Evolutionary conservation across 2,329 filamentous ascomycete species (phyloP).

Genomic region (Septoria linicola): DNA sequence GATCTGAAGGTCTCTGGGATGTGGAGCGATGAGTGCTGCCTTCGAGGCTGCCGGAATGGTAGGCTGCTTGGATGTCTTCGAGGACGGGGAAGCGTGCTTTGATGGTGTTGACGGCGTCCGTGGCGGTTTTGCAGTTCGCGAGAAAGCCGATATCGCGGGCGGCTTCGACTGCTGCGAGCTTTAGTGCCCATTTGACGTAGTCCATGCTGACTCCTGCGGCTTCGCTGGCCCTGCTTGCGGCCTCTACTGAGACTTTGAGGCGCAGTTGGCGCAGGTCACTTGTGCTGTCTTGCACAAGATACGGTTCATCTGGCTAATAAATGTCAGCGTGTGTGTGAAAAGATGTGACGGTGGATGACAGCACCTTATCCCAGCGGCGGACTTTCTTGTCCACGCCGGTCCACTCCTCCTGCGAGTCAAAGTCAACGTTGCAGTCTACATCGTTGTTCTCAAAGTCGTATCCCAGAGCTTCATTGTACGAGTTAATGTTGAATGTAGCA

Average conservation of each 20-base stretch:
- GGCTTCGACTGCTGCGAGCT: constrained; percentile 10
- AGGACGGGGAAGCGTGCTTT: constrained; percentile 19
- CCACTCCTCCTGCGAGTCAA: constrained; percentile 13
- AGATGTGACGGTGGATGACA: too few relatives aligned
- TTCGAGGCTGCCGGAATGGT: constrained; percentile 8
- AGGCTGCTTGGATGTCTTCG: constrained; percentile 21
- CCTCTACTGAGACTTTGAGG: constrained; percentile 5
- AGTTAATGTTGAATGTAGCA: constrained; percentile 15
- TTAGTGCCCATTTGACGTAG: constrained; percentile 12
- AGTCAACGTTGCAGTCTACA: neutral
- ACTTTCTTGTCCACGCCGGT: neutral
- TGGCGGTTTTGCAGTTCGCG: constrained; percentile 13
- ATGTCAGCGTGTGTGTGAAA: neutral
- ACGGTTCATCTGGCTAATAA: constrained; percentile 9
- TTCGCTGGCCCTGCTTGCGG: constrained; percentile 8
- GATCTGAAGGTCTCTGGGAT: neutral
- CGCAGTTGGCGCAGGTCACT: neutral
- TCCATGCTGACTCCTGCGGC: constrained; percentile 18
- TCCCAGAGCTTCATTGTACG: constrained; percentile 2
- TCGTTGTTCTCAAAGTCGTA: neutral
- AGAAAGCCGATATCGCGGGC: constrained; percentile 21
- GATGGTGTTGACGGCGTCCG: constrained; percentile 9
- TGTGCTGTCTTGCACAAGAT: neutral
- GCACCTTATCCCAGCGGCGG: neutral
- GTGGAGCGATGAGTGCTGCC: neutral